Evolutionary conservation across 1,284 basidiomycete genomes (phyloP), one percentile per base, ranked within the genome.

Genomic region (Singerocomus inundabilis): DNA sequence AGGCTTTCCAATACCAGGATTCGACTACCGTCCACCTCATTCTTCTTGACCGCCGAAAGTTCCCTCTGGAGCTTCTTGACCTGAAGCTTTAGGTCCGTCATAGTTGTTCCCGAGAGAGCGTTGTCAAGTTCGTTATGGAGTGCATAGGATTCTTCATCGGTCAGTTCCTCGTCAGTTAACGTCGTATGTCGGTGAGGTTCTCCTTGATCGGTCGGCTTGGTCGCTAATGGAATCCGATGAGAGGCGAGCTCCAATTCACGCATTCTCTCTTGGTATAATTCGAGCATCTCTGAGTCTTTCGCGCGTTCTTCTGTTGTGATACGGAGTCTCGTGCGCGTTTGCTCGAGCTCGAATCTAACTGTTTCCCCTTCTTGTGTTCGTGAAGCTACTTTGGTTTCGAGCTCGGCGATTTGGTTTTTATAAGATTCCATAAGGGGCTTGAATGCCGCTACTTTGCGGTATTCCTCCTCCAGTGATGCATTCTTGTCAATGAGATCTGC

Each of bases 391-490:
- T 89, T 92, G 35, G 77, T 68, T 68, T 97, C 93, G 16, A 97
- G 77, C 9, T 91, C 85, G 13, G 82, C 75, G 42, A 98, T 89
- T 61, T 96, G 93, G 25, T 75, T 79, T 70, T 93, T 95, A 76
- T 97, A 97, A 5, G 89, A 91, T 57, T 98, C 94, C 81, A 94
- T 88, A 37, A 96, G 76, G 2, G 91, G 88, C 68, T 91, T 94
- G 74, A 90, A 92, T 2, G 86, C 83, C 0, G 87, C 81, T 11
- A 94, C 85, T 62, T 92, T 93, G 64, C 86, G 82, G 61, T 91
- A 88, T 63, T 98, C 93, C 56, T 93, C 91, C 68, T 98, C 94
- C 6, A 98, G 73, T 0, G 86, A 80, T 1, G 92, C 88, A 61
- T 96, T 95, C 67, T 87, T 89, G 72, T 98, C 91, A 28, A 98